Base-by-base conservation (phyloP, 2,329 filamentous ascomycete genomes). In the Davidsoniella virescens region DNA sequence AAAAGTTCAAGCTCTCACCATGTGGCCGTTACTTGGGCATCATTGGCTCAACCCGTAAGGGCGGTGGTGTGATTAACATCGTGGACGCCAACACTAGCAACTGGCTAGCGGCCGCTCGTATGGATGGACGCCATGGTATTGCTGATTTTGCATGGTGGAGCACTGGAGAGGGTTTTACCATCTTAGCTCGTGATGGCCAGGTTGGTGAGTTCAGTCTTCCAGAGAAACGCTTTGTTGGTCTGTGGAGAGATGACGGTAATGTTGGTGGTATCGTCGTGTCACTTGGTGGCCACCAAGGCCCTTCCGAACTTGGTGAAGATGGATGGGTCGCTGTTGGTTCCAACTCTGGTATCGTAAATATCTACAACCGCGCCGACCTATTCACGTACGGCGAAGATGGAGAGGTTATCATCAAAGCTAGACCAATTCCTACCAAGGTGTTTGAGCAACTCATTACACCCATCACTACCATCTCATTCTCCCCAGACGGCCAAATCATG, bases 131-230 rank as follows among this genome's bases (percentile, higher is more conserved):
- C 45, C 81, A 87, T 47, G 88, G 88, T 37, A 80, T 96, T 44
- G 83, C 86, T 1, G 90, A 95, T 63, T 93, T 95, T 59, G 79
- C 78, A 1, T 98, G 92, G 92, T 95, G 88, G 88, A 74, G 78
- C 49, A 79, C 86, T 54, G 84, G 88, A 33, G 75, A 81, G 39
- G 90, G 88, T 4, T 70, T 98, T 59, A 82, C 80, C 0, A 83
- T 94, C 40, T 77, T 84, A 1, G 87, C 86, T 54, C 88, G 83
- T 63, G 87, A 84, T 57, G 92, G 92, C 20, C 85, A 94, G 60
- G 76, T 96, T 5, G 87, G 85, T 49, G 92, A 98, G 68, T 98
- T 86, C 76, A 82, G 80, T 60, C 70, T 93, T 53, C 69, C 70
- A 18, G 67, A 75, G 20, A 74, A 73, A 52, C 75, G 80, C 9